Conservation (phyloP, 2,329 filamentous ascomycete genomes). For the Calonectria pseudoturangicola region DNA sequence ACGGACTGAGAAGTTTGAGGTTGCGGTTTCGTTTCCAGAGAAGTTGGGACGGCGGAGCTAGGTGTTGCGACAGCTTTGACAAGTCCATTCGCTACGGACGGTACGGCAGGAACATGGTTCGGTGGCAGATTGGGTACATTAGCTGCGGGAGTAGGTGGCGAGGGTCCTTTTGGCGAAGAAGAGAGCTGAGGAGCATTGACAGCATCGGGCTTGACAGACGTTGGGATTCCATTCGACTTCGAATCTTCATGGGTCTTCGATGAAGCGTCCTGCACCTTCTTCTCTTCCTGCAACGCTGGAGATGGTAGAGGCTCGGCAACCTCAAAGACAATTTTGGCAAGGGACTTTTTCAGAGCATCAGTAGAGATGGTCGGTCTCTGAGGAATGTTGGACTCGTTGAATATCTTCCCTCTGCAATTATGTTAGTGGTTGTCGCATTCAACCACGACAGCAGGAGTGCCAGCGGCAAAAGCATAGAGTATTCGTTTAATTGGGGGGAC, state of each 20-base stretch:
- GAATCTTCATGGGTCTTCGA: slow-evolving; percentile 39
- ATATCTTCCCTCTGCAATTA: slow-evolving; percentile 60
- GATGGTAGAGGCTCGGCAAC: slow-evolving; percentile 41
- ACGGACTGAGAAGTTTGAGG: slow-evolving; percentile 1
- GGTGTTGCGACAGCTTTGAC: slow-evolving; percentile 42
- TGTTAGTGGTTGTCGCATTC: slow-evolving; percentile 49
- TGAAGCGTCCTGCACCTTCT: slow-evolving; percentile 29
- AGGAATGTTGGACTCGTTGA: slow-evolving; percentile 74
- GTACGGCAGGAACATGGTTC: slow-evolving; percentile 14
- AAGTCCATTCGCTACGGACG: slow-evolving; percentile 32
- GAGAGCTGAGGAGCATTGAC: slow-evolving; percentile 34
- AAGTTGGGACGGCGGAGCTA: slow-evolving; percentile 35
- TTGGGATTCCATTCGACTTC: slow-evolving; percentile 39
- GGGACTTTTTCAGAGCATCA: slow-evolving; percentile 63
- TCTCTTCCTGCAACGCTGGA: slow-evolving; percentile 37
- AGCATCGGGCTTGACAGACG: slow-evolving; percentile 41
- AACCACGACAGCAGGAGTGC: slow-evolving; percentile 45
- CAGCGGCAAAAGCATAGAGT: slow-evolving; percentile 41
- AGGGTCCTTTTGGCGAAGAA: slow-evolving; percentile 39
- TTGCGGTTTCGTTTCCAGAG: slow-evolving; percentile 26
- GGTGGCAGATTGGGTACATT: slow-evolving; percentile 16
- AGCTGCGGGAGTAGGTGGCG: slow-evolving; percentile 36
- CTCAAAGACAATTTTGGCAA: slow-evolving; percentile 56
- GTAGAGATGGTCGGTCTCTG: slow-evolving; percentile 66
- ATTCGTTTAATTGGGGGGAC: slow-evolving; percentile 57